Evolutionary conservation across 306 rosid genomes (phyloP).

Genomic region (Clitoria ternatea): DNA sequence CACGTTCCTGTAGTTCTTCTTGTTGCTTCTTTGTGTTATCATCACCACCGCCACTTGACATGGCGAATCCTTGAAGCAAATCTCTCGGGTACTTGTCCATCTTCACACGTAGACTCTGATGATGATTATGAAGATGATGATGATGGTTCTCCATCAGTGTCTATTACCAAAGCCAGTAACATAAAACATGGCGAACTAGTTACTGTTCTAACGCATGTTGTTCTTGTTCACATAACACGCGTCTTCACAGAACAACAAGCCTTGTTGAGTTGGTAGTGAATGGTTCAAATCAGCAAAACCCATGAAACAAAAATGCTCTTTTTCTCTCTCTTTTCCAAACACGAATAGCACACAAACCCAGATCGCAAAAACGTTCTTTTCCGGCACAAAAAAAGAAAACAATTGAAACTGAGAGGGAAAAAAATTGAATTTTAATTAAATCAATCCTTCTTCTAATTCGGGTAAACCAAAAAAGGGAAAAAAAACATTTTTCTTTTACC

Average conservation of each 20-base stretch:
- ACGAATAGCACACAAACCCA: slow-evolving; percentile 13
- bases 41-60: slow-evolving; percentile 19
- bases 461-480: background rate
- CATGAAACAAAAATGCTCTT: slow-evolving; percentile 23
- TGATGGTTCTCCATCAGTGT: slow-evolving; percentile 13
- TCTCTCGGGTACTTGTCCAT: slow-evolving; percentile 72
- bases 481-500: background rate
- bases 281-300: slow-evolving; percentile 35
- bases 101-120: slow-evolving; percentile 27
- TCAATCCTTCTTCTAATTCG: background rate
- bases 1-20: background rate
- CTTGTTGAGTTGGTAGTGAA: background rate
- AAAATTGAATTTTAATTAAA: background rate
- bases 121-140: background rate
- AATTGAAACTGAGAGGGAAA: background rate
- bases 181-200: background rate
- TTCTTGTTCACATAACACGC: background rate
- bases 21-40: background rate
- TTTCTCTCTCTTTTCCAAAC: background rate
- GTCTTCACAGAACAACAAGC: background rate
- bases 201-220: slow-evolving; percentile 4
- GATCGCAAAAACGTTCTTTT: slow-evolving; percentile 8
- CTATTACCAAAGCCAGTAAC: background rate
- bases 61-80: slow-evolving; percentile 62
- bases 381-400: no score